Evolutionary conservation across 176 grass and related monocot genomes (phyloP).

Genomic region (Eragrostis curvula): DNA sequence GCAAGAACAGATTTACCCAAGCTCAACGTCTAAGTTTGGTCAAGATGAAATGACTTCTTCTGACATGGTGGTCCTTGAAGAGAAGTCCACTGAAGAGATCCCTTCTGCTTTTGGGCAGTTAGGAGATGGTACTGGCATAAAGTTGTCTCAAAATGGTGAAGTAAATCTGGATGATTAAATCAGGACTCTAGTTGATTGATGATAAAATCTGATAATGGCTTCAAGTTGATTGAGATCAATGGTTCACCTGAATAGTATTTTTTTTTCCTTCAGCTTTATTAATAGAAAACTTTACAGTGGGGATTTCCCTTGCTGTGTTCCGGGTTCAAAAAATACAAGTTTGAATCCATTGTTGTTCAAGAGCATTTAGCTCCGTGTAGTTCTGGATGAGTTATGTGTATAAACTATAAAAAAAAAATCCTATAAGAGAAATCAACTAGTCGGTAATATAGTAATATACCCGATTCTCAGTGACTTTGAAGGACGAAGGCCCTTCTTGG

Average conservation of each 20-base stretch:
- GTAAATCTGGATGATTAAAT: background rate
- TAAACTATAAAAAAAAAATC: background rate
- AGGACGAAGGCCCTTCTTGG: background rate
- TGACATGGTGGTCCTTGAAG: slow-evolving; percentile 32
- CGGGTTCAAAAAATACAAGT: too few relatives aligned
- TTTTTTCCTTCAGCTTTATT: too few relatives aligned
- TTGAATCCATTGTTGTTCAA: background rate
- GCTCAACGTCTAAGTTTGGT: background rate
- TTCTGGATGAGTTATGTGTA: background rate
- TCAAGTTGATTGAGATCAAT: background rate
- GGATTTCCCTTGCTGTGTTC: too few relatives aligned
- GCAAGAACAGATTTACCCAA: background rate
- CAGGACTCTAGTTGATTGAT: background rate
- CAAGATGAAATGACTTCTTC: background rate
- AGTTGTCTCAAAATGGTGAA: slow-evolving; percentile 5
- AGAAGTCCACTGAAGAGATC: slow-evolving; percentile 19
- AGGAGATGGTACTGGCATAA: background rate
- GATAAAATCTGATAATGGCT: background rate
- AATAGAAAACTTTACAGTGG: too few relatives aligned
- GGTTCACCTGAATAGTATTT: background rate
- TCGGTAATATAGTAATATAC: too few relatives aligned
- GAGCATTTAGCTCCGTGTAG: background rate
- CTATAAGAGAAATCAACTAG: background rate
- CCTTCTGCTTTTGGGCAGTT: slow-evolving; percentile 1
- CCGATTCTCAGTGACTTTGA: too few relatives aligned